Base-by-base conservation (phyloP, 2,329 filamentous ascomycete genomes). In the Parastagonospora nodorum region DNA sequence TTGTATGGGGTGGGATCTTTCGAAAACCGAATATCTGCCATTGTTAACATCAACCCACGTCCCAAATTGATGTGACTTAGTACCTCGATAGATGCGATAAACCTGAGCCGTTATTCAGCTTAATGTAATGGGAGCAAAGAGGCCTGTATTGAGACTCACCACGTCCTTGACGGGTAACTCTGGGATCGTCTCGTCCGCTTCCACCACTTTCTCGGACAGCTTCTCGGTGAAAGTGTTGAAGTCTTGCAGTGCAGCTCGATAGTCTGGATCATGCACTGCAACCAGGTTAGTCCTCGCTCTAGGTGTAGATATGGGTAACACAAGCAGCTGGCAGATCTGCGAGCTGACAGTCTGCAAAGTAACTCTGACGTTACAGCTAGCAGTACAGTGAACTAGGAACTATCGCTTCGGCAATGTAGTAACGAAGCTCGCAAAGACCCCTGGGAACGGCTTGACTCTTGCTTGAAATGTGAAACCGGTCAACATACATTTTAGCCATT, bases 1-100 rank as follows among this genome's bases (percentile, higher is more conserved):
- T 95, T 96, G 78, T 96, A 96, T 0, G 92, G 92, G 2, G 90
- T 94, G 15, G 84, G 88, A 66, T 96, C 87, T 61, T 90, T 88
- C 65, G 83, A 89, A 75, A 96, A 96, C 48, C 92, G 85, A 37
- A 94, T 82, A 64, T 96, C 92, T 72, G 41, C 5, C 10, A 8
- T 10, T 31, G 37, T 57, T 27, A 61, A 47, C 32, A 16, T 30
- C 11, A 15, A 41, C 35, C 8, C 15, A 39, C 9, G 11, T 3
- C 4, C 10, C n/a, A 10, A 40, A 12, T 2, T 14, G 24, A 42
- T n/a, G 11, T 8, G 24, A n/a, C 19, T 7, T 2, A 50, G 36
- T 53, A 69, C 69, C 69, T 62, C 92, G 82, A 74, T 96, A 91
- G 51, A 96, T 94, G 53, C 92, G 87, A 71, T 93, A 96, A 41